Evolutionary conservation across 1,284 basidiomycete genomes (phyloP).

Genomic region (Trichosporon ovoides): DNA sequence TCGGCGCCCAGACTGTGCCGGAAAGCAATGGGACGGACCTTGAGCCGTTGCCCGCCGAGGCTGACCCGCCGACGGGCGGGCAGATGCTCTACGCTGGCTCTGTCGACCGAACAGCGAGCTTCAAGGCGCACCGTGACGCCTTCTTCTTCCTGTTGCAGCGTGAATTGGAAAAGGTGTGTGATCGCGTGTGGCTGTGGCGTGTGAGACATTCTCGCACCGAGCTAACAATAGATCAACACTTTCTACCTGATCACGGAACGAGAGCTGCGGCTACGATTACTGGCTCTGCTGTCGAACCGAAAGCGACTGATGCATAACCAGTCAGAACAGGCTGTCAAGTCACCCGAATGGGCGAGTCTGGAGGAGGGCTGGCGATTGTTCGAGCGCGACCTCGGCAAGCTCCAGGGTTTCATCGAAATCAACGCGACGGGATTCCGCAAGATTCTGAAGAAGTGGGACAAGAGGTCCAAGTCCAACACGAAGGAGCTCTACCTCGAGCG

Average conservation of each 20-base stretch:
- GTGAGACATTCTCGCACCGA: no score
- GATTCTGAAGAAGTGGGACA: slow-evolving; percentile 99
- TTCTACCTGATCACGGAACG: slow-evolving; percentile 99
- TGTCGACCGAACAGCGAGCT: slow-evolving; percentile 52
- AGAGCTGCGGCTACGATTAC: slow-evolving; percentile 83
- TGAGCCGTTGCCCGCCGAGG: slow-evolving; percentile 44
- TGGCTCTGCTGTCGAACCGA: slow-evolving; percentile 89
- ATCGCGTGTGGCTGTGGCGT: neutral
- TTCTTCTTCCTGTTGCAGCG: slow-evolving; percentile 99
- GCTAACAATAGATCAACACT: slow-evolving; percentile 77
- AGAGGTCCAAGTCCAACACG: slow-evolving; percentile 85
- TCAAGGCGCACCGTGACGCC: slow-evolving; percentile 90
- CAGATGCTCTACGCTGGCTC: slow-evolving; percentile 18
- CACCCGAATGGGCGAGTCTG: slow-evolving; percentile 85
- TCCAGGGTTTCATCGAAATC: slow-evolving; percentile 97
- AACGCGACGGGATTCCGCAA: slow-evolving; percentile 97
- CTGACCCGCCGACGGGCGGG: slow-evolving; percentile 41
- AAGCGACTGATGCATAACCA: slow-evolving; percentile 53
- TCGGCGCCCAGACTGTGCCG: slow-evolving; percentile 2
- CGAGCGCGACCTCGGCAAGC: slow-evolving; percentile 91
- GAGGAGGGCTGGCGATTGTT: slow-evolving; percentile 94
- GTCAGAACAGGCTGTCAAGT: slow-evolving; percentile 20
- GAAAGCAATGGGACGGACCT: slow-evolving; percentile 26
- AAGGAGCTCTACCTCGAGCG: slow-evolving; percentile 95
- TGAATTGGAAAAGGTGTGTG: slow-evolving; percentile 85